These are phyloP conservation scores for Penicillium concentricum DNA, from an alignment of 2,329 filamentous ascomycete genomes.

Conservation along the genomic window DNA sequence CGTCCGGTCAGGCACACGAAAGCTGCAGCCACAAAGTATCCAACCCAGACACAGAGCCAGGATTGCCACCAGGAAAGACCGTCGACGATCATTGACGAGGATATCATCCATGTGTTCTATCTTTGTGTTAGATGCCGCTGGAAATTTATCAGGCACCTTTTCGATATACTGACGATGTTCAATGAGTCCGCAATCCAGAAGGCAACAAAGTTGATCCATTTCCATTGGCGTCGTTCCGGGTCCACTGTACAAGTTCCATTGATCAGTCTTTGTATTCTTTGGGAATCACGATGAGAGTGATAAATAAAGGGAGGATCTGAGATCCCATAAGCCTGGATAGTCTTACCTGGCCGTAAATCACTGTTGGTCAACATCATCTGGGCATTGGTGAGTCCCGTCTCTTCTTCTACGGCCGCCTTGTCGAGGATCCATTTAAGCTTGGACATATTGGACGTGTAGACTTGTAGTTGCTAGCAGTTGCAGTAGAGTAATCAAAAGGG, in stretches of 20 bases:
- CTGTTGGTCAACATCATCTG: slow-evolving; percentile 87
- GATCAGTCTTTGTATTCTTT: neutral
- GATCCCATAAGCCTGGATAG: neutral
- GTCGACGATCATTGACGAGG: slow-evolving; percentile 73
- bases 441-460: slow-evolving; percentile 20
- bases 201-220: slow-evolving; percentile 80
- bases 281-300: neutral
- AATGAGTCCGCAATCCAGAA: slow-evolving; percentile 86
- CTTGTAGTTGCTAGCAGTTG: neutral
- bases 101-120: slow-evolving; percentile 89
- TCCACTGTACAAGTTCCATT: slow-evolving; percentile 59
- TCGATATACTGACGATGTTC: slow-evolving; percentile 60
- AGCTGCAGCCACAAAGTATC: slow-evolving; percentile 72
- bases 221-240: slow-evolving; percentile 76
- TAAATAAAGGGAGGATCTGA: neutral
- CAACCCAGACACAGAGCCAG: slow-evolving; percentile 84
- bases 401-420: slow-evolving; percentile 70
- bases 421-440: slow-evolving; percentile 34
- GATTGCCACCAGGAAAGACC: slow-evolving; percentile 91
- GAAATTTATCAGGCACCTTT: neutral
- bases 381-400: slow-evolving; percentile 72
- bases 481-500: neutral
- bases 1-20: slow-evolving; percentile 78
- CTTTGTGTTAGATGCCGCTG: slow-evolving; percentile 7
- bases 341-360: slow-evolving; percentile 66